phyloP scores from a whole-genome alignment of 2,329 filamentous ascomycete species.

The Stachybotrys elegans region DNA sequence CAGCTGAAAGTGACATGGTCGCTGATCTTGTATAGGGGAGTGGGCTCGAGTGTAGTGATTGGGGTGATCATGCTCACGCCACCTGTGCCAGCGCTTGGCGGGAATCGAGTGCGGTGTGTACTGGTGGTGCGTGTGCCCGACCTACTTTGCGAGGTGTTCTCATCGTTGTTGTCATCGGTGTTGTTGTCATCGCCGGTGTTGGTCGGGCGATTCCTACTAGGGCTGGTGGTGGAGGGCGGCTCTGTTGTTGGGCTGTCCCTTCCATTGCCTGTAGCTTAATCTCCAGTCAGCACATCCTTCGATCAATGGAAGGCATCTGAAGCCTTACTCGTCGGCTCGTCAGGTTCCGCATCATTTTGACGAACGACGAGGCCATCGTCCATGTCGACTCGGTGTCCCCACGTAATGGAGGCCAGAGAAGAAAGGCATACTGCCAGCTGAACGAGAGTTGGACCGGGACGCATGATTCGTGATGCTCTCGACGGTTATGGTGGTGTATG shows the following conservation, averaged over 20 bases:
- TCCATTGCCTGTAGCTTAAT: too few relatives aligned
- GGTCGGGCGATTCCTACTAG: slow-evolving; percentile 2
- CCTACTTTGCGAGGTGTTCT: slow-evolving; percentile 13
- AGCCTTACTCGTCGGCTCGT: too few relatives aligned
- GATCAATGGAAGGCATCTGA: too few relatives aligned
- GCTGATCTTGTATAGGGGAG: slow-evolving; percentile 55
- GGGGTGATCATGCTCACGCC: slow-evolving; percentile 50
- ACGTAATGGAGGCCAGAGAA: slow-evolving; percentile 44
- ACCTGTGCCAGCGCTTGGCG: slow-evolving; percentile 42
- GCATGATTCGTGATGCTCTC: slow-evolving; percentile 43
- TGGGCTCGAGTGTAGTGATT: slow-evolving; percentile 33
- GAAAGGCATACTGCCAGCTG: slow-evolving; percentile 45
- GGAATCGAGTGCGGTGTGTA: slow-evolving; percentile 34
- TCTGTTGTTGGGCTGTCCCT: slow-evolving; percentile 15
- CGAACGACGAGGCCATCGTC: slow-evolving; percentile 47
- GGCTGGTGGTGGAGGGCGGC: too few relatives aligned
- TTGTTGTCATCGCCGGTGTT: slow-evolving; percentile 15
- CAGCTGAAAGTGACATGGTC: slow-evolving; percentile 56
- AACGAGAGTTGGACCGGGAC: slow-evolving; percentile 39
- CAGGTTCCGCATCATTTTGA: too few relatives aligned
- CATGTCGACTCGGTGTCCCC: slow-evolving; percentile 50
- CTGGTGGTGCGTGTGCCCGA: not conserved
- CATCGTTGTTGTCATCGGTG: slow-evolving; percentile 19
- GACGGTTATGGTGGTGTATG: too few relatives aligned
- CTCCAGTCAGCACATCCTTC: too few relatives aligned